Base-by-base conservation (phyloP, 2,329 filamentous ascomycete species). In the Elsinoe necatrix region DNA sequence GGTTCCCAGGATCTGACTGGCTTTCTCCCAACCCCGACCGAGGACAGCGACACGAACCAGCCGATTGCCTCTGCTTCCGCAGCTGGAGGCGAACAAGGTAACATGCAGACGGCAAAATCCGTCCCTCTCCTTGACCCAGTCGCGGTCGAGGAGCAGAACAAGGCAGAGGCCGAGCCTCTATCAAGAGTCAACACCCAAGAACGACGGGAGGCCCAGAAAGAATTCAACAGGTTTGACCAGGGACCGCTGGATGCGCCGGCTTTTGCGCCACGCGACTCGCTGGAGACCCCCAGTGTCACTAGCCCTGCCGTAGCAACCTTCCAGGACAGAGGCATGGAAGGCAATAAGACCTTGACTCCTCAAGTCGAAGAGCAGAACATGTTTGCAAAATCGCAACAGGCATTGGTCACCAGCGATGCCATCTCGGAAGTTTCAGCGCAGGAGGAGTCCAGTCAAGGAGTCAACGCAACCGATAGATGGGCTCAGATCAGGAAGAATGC, bases 401-500 rank as follows among this genome's bases (percentile, higher is more conserved):
- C 54, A 27, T 25, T 56, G 18, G 54, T 56, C 11, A 55, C 52
- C 9, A 55, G 52, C 23, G 54, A 56, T 23, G n/a, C 54, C 6
- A 25, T 56, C 2, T 56, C 54, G 12, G 54, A 56, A 23, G 29
- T 56, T 3, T 58, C 55, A 16, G 12, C 54, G 27, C 56, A 61
- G 27, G 48, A 58, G 14, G 55, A 58, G 27, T 27, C 52, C 9
- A 16, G 29, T 2, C 7, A 31, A 12, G 34, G 20, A 27, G 37
- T 41, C 54, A 58, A 21, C 27, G 43, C 50, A 18, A 48, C 86
- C 61, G 91, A 96, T 68, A 84, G 92, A 56, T 98, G 93, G 93
- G 92, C 92, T 0, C 89, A 95, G 71, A 96, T 97, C 63, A 83
- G 91, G 62, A 92, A 91, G 77, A 96, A 96, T 65, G 93, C 93